Conservation (phyloP, 2,329 filamentous ascomycete species). For the Pseudogymnoascus sp. region DNA sequence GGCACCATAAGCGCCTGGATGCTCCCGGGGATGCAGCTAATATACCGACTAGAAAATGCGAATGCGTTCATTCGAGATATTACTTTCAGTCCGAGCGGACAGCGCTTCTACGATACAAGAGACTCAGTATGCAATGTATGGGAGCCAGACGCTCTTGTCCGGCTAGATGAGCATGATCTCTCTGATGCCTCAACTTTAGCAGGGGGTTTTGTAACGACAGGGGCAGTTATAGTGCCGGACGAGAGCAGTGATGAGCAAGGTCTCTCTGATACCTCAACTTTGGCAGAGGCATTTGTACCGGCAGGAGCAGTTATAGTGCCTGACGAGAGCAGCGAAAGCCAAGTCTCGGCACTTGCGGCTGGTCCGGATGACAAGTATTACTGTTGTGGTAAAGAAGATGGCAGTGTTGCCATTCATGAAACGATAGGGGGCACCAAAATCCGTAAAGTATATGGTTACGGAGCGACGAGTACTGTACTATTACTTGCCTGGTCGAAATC, state of each 20-base stretch:
- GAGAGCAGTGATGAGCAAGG: slow-evolving; percentile 4
- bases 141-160: slow-evolving; percentile 24
- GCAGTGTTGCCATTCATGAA: slow-evolving; percentile 17
- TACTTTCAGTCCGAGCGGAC: slow-evolving; percentile 20
- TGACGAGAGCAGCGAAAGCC: background rate
- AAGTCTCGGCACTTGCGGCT: slow-evolving; percentile 12
- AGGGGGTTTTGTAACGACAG: background rate
- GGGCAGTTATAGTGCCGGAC: background rate
- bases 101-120: slow-evolving; percentile 25
- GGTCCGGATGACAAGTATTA: slow-evolving; percentile 13
- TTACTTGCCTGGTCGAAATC: background rate
- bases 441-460: background rate
- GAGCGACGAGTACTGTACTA: background rate
- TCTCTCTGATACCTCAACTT: slow-evolving; percentile 10
- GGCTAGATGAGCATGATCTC: slow-evolving; percentile 15
- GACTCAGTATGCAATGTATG: slow-evolving; percentile 23
- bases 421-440: slow-evolving; percentile 1
- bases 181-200: slow-evolving; percentile 1
- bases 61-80: slow-evolving; percentile 19
- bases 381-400: slow-evolving; percentile 21
- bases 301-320: background rate
- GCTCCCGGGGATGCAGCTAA: slow-evolving; percentile 20
- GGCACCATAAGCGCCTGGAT: slow-evolving; percentile 24
- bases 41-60: slow-evolving; percentile 14
- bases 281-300: background rate